Evolutionary conservation across 345 rosid species (phyloP).

Genomic region (Dipteronia sinensis): DNA sequence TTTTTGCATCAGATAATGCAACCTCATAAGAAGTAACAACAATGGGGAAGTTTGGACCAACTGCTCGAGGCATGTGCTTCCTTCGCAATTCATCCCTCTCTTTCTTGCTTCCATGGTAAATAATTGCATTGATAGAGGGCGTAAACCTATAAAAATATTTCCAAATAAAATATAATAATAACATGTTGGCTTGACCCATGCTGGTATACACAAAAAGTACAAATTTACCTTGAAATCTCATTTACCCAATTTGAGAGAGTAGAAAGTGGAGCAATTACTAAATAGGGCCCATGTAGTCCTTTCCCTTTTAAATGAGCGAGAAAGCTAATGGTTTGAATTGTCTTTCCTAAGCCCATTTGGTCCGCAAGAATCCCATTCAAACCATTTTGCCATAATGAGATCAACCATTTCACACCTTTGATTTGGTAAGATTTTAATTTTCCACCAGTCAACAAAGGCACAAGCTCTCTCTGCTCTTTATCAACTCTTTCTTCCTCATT

Average conservation of each 20-base stretch:
- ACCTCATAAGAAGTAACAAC: conserved; percentile 90
- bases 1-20: conserved; percentile 78
- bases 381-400: conserved; percentile 95
- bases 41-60: conserved; percentile 85
- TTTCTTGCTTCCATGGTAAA: conserved; percentile 81
- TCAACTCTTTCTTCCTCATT: conserved; percentile 74
- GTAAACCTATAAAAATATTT: conserved; percentile 54
- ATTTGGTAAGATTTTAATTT: conserved; percentile 85
- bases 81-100: conserved; percentile 65
- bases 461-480: conserved; percentile 81
- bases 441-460: conserved; percentile 89
- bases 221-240: conserved; percentile 71
- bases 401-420: conserved; percentile 97
- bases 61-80: conserved; percentile 66
- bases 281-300: conserved; percentile 85
- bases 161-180: background rate
- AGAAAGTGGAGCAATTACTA: conserved; percentile 95
- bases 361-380: conserved; percentile 97
- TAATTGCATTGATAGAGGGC: conserved; percentile 70
- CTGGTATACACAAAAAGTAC: conserved; percentile 13
- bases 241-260: conserved; percentile 94
- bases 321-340: conserved; percentile 93
- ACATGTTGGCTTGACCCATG: background rate
- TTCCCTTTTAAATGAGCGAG: conserved; percentile 87
- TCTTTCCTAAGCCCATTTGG: conserved; percentile 99